phyloP scores from a whole-genome alignment of 2,329 filamentous ascomycete species.

The Botryotinia globosa region DNA sequence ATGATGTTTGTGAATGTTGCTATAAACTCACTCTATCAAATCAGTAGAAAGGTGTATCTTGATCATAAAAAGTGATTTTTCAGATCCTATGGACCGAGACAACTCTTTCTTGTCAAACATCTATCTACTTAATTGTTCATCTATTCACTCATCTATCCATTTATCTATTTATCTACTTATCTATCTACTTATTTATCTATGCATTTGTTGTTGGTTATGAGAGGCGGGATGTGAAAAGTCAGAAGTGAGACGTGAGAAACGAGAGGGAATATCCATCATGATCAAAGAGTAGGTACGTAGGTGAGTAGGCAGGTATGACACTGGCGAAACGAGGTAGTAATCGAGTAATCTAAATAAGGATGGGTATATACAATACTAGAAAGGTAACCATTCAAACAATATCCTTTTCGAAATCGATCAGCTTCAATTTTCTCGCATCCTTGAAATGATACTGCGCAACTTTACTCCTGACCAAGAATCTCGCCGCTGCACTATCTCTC shows the following conservation, averaged over 20 bases:
- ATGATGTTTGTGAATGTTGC: too few species aligned
- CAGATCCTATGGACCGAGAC: too few species aligned
- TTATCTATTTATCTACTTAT: too few species aligned
- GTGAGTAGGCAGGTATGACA: too few species aligned
- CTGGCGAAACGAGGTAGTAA: not conserved
- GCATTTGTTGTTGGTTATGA: too few species aligned
- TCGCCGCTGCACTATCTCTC: constrained; percentile 59
- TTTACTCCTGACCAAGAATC: constrained; percentile 63
- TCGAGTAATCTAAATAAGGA: not conserved
- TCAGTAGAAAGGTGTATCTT: too few species aligned
- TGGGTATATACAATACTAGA: not conserved
- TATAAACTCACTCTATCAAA: too few species aligned
- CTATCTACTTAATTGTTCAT: too few species aligned
- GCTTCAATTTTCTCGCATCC: constrained; percentile 56
- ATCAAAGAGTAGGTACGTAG: not conserved
- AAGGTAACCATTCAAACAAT: not conserved
- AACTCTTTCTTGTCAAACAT: too few species aligned
- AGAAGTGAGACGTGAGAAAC: not conserved
- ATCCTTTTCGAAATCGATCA: constrained; percentile 64
- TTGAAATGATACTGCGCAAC: constrained; percentile 64
- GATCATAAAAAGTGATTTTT: too few species aligned
- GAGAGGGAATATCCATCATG: not conserved
- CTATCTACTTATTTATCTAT: too few species aligned
- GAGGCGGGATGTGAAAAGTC: not conserved
- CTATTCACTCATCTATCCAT: too few species aligned